These are phyloP conservation scores for Hypoxylon lenormandii DNA, from an alignment of 495 filamentous ascomycete species.

Conservation along the genomic window DNA sequence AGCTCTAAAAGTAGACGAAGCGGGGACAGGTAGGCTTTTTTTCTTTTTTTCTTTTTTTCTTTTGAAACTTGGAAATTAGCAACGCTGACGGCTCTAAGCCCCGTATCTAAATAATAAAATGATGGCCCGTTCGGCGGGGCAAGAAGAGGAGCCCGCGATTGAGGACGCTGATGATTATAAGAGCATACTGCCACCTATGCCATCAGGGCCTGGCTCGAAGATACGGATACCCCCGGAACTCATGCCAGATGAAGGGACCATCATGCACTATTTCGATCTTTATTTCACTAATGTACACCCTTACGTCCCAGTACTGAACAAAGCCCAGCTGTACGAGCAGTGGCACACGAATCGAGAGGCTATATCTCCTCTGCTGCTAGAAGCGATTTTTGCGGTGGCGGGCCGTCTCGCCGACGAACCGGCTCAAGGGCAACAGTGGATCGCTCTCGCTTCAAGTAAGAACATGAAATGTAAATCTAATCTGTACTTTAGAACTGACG, in stretches of 20 bases:
- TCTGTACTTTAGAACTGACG: conserved; percentile 9
- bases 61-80: neutral
- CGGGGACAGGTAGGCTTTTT: conserved; percentile 78
- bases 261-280: conserved; percentile 87
- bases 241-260: conserved; percentile 89
- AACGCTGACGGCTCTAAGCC: conserved; percentile 61
- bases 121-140: conserved; percentile 53
- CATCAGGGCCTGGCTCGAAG: conserved; percentile 74
- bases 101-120: conserved; percentile 84
- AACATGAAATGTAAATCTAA: conserved; percentile 11
- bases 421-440: conserved; percentile 89
- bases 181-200: conserved; percentile 71
- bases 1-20: conserved; percentile 86
- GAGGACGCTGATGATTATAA: conserved; percentile 79
- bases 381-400: conserved; percentile 95
- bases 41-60: too few species aligned
- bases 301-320: conserved; percentile 93
- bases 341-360: conserved; percentile 87
- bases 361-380: conserved; percentile 90
- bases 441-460: conserved; percentile 90
- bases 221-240: conserved; percentile 92
- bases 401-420: conserved; percentile 85
- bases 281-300: conserved; percentile 95
- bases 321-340: conserved; percentile 85
- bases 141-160: conserved; percentile 78